phyloP scores from a whole-genome alignment of 768 basidiomycete species.

The Xerocomellus amylosporus region DNA sequence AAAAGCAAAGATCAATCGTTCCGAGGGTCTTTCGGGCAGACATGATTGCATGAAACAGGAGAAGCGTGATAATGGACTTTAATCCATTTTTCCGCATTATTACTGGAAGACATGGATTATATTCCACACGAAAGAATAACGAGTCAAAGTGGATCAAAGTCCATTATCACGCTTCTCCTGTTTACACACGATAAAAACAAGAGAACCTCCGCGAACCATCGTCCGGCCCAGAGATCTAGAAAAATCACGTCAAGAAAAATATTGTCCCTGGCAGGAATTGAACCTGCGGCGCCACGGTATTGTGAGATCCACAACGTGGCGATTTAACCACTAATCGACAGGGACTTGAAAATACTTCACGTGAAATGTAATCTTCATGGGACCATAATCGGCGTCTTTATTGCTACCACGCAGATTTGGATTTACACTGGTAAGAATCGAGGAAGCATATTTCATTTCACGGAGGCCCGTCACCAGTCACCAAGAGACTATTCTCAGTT shows the following conservation, averaged over 20 bases:
- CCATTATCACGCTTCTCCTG: no score
- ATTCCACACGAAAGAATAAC: no score
- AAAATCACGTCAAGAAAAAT: conserved; percentile 4
- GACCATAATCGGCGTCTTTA: no score
- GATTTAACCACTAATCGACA: conserved; percentile 46
- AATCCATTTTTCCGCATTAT: no score
- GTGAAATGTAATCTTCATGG: background rate
- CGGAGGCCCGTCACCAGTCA: background rate
- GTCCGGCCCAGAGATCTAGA: no score
- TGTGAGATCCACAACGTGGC: conserved; percentile 39
- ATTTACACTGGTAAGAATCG: background rate
- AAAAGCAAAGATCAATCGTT: conserved; percentile 61
- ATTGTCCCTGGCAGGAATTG: conserved; percentile 37
- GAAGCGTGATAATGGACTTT: no score
- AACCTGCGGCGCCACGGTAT: conserved; percentile 38
- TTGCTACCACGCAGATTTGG: background rate
- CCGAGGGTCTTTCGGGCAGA: conserved; percentile 21
- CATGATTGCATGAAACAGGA: no score
- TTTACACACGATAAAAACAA: no score
- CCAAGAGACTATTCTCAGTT: background rate
- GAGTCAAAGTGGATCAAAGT: no score
- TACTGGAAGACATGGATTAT: no score
- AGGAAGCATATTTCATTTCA: background rate
- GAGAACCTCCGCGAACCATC: no score
- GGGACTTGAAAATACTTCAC: conserved; percentile 21